These are phyloP conservation scores for Barnettozyma wickerhamii DNA, from an alignment of 805 yeast species.

Conservation along the genomic window DNA sequence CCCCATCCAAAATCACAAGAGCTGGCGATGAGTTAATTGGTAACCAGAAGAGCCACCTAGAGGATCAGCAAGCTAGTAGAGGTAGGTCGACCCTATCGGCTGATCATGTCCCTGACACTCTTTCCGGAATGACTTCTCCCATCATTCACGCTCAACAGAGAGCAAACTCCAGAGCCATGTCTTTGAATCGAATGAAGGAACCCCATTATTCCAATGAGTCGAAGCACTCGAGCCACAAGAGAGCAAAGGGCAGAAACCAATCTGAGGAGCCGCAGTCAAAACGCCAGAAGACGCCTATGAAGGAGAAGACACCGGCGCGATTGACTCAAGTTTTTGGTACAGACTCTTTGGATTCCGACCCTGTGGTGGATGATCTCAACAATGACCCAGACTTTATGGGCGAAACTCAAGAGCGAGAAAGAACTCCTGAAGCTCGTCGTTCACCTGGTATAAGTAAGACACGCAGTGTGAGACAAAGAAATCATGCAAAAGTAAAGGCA, in stretches of 20 bases:
- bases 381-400: conserved; percentile 8
- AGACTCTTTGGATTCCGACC: conserved; percentile 9
- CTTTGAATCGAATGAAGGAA: background rate
- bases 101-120: conserved; percentile 7
- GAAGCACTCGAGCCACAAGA: background rate
- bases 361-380: conserved; percentile 11
- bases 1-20: no score
- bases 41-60: no score
- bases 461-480: no score
- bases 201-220: no score
- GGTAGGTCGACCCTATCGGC: conserved; percentile 5
- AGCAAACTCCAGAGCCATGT: conserved; percentile 14
- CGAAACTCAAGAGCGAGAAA: no score
- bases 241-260: background rate
- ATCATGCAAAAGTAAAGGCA: no score
- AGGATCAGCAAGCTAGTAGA: no score
- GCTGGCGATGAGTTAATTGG: no score
- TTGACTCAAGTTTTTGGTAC: conserved; percentile 21
- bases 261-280: no score
- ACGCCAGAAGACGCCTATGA: no score
- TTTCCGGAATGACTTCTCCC: conserved; percentile 16
- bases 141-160: conserved; percentile 13
- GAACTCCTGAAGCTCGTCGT: no score
- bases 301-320: conserved; percentile 1
- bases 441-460: no score